Base-by-base conservation (phyloP, 2,329 filamentous ascomycete genomes). In the Colletotrichum sp. region DNA sequence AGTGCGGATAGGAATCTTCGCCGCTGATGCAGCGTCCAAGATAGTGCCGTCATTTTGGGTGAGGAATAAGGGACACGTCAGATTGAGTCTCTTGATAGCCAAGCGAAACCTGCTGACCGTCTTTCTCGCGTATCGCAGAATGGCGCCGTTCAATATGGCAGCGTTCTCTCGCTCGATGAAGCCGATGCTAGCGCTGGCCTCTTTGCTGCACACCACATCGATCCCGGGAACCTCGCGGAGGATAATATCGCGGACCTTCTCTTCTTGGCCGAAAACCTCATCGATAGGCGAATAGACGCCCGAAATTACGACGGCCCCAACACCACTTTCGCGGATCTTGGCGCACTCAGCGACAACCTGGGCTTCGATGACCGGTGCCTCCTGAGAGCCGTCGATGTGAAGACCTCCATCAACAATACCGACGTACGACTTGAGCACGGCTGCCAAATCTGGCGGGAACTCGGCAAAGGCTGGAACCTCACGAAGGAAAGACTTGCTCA, bases 31-130 rank as follows among this genome's bases (percentile, higher is more conserved):
- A 0, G 88, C 90, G 8, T 89, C 87, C 8, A 92, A 82, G 4
- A 93, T 85, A 0, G 91, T 93, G 2, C 92, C 91, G 77, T 93
- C 91, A 65, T 93, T 93, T 78, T 93, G 89, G 0, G 91, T 92
- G 52, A 94, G 85, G 76, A 91, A 93, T 0, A 92, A 85, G 0
- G 89, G 89, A 58, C 90, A 92, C 1, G 80, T 78, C 1, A 92
- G 81, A 0, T 87, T 85, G 4, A 93, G 82, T 3, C 84, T 83
- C 55, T 82, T 81, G 58, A 93, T 86, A 1, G 91, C 88, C 48
- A 85, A 83, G 28, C 88, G 84, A 77, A 93, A 93, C 77, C 86
- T 85, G 18, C 87, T 85, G 0, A 91, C 91, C 79, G 92, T 92
- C 52, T 52, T 66, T 21, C 74, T 64, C 1, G 74, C 74, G 34